Percentiles rank a stretch among this genome's conserved stretches.
These are phyloP conservation scores for Naganishia vaughanmartiniae DNA, from an alignment of 768 basidiomycete genomes.

Conservation along the genomic window DNA sequence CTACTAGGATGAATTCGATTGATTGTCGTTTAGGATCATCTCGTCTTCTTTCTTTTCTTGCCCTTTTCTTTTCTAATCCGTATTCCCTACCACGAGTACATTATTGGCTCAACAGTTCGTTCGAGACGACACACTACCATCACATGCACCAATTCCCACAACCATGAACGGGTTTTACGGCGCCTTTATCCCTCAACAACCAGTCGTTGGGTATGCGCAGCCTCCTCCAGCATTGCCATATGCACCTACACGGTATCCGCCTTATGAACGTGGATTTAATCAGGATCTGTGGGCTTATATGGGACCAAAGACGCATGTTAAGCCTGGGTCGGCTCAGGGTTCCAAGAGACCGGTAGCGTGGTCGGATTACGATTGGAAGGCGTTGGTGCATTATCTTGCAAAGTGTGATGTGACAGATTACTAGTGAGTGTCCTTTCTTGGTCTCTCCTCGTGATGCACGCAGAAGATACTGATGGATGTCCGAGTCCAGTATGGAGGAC, in stretches of 20 bases:
- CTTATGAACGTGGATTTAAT: not conserved
- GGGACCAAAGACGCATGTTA: not conserved
- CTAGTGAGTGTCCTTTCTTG: not conserved
- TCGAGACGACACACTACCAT: not conserved
- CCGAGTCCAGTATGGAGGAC: not conserved
- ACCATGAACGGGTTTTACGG: constrained; percentile 22
- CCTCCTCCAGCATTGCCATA: not conserved
- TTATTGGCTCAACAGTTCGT: too few species aligned
- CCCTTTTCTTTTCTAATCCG: too few species aligned
- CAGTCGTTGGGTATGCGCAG: not conserved
- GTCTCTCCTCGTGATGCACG: too few species aligned
- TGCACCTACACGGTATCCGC: constrained; percentile 1
- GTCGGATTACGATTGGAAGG: not conserved
- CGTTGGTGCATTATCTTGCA: not conserved
- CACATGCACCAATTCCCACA: not conserved
- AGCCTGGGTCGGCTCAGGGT: not conserved
- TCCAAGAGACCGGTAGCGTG: not conserved
- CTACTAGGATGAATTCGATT: too few species aligned
- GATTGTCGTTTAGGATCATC: too few species aligned
- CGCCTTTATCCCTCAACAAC: not conserved
- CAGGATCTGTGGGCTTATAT: constrained; percentile 12
- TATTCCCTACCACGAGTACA: too few species aligned
- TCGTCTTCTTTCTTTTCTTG: too few species aligned
- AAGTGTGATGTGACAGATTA: constrained; percentile 17
- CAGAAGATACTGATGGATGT: not conserved